Percentiles rank a stretch among this genome's conserved stretches.
Conservation (phyloP, 306 rosid genomes). For the Geum urbanum region DNA sequence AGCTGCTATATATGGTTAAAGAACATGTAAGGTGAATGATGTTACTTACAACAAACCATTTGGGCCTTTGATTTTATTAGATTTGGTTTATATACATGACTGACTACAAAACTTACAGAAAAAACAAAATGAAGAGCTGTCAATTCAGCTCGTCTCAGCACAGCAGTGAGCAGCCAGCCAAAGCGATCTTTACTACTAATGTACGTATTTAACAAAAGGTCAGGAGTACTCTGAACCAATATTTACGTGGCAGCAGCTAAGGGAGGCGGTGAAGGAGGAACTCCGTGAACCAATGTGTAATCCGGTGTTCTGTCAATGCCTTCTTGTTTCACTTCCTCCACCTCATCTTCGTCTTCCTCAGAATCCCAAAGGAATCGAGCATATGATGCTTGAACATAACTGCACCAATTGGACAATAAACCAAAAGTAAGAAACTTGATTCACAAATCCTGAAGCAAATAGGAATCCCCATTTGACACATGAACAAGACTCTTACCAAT, state of each 20-base stretch:
- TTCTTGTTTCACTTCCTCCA: slow-evolving; percentile 20
- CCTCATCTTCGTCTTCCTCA: slow-evolving; percentile 44
- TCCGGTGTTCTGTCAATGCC: slow-evolving; percentile 21
- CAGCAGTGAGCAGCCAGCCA: slow-evolving; percentile 7
- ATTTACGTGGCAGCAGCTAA: slow-evolving; percentile 59
- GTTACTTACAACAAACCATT: not conserved
- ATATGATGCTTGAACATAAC: slow-evolving; percentile 76
- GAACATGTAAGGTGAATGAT: not conserved
- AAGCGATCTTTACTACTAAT: slow-evolving; percentile 20
- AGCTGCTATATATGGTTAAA: too few relatives aligned
- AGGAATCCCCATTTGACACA: not conserved
- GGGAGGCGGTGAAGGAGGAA: slow-evolving; percentile 42
- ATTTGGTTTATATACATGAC: not conserved
- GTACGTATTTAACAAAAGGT: slow-evolving; percentile 19
- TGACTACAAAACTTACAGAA: not conserved
- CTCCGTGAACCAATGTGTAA: slow-evolving; percentile 42
- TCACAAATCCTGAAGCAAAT: not conserved
- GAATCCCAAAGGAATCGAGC: slow-evolving; percentile 93
- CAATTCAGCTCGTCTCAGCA: not conserved
- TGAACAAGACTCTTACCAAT: slow-evolving; percentile 40
- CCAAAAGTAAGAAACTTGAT: slow-evolving; percentile 4
- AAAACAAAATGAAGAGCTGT: not conserved
- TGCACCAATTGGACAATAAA: slow-evolving; percentile 37
- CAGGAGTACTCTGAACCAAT: not conserved
- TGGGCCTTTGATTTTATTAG: slow-evolving; percentile 10